These are phyloP conservation scores for Tanacetum coccineum DNA, from an alignment of 129 eudicot genomes.

Conservation along the genomic window DNA sequence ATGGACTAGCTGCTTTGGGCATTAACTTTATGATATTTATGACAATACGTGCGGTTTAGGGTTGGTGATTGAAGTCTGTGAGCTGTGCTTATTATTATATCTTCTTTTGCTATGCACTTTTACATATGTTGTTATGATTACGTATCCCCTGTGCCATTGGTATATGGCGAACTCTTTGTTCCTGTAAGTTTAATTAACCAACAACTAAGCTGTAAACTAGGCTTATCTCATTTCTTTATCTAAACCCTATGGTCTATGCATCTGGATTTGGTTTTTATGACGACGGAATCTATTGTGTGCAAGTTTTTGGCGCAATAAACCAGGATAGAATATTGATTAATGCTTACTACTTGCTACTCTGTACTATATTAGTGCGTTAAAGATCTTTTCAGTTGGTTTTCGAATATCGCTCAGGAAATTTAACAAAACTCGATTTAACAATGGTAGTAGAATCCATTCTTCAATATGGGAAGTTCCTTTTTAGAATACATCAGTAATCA, in stretches of 20 bases:
- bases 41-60: not conserved
- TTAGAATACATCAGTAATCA: constrained; percentile 23
- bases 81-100: not conserved
- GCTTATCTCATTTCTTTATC: not conserved
- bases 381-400: too few species aligned
- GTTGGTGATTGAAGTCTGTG: constrained; percentile 3
- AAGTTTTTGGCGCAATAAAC: not conserved
- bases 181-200: too few species aligned
- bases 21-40: not conserved
- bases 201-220: not conserved
- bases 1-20: not conserved
- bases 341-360: too few species aligned
- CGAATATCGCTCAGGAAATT: too few species aligned
- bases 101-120: not conserved
- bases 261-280: not conserved
- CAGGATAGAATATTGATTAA: too few species aligned
- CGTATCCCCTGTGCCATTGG: not conserved
- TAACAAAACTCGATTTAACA: too few species aligned
- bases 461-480: not conserved
- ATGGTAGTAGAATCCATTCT: too few species aligned
- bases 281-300: not conserved
- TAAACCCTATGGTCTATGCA: too few species aligned
- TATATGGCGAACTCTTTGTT: not conserved
- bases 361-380: too few species aligned
- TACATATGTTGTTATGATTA: not conserved